Percentiles rank a stretch among this genome's conserved stretches.
phyloP scores from a whole-genome alignment of 139 green algal species.

The Marvania coccoides region DNA sequence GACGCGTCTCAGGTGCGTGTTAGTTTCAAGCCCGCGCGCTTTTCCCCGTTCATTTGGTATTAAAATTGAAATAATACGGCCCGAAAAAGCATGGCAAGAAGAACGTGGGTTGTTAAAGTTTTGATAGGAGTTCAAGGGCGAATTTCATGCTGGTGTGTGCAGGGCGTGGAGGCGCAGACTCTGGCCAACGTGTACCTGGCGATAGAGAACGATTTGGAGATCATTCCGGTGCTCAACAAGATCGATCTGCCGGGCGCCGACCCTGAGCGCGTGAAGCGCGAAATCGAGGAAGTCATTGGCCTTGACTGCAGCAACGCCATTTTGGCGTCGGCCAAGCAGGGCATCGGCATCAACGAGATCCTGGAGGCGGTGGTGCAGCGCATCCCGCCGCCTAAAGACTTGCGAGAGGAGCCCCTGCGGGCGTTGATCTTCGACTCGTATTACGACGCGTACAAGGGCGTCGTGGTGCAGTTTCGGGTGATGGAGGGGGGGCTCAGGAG shows the following conservation, averaged over 20 bases:
- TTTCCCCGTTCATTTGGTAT: too few relatives aligned
- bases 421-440: conserved; percentile 98
- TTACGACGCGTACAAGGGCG: conserved; percentile 90
- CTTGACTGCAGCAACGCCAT: conserved; percentile 80
- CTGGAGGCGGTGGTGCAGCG: conserved; percentile 81
- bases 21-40: too few relatives aligned
- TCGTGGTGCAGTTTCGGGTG: conserved; percentile 81
- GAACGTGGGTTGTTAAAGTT: too few relatives aligned
- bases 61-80: too few relatives aligned
- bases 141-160: too few relatives aligned
- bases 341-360: conserved; percentile 84
- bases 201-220: conserved; percentile 94
- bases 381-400: conserved; percentile 73
- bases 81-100: too few relatives aligned
- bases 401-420: conserved; percentile 50
- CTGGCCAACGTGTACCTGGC: conserved; percentile 98
- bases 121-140: too few relatives aligned
- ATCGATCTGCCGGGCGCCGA: conserved; percentile 95
- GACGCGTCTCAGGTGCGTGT: conserved; percentile 92
- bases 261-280: conserved; percentile 75
- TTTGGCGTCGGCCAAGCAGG: conserved; percentile 63
- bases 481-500: conserved; percentile 67
- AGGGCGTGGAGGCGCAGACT: conserved; percentile 96
- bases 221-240: conserved; percentile 96
- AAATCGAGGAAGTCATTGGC: conserved; percentile 96